These are phyloP conservation scores for Boletus mariae DNA, from an alignment of 1,284 basidiomycete genomes.

Conservation along the genomic window DNA sequence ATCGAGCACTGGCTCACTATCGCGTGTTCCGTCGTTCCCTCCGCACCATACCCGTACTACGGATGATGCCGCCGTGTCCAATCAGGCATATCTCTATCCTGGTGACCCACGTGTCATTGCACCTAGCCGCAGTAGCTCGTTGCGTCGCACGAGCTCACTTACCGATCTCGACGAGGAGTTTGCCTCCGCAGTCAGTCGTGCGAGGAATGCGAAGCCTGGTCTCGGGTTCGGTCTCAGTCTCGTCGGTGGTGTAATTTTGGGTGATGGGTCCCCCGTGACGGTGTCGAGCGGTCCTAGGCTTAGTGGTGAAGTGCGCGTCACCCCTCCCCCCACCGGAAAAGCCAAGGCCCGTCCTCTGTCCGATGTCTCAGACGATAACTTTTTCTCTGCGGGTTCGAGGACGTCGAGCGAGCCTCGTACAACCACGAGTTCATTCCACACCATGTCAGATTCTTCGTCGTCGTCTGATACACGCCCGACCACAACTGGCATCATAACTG, in stretches of 20 bases:
- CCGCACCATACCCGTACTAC: slow-evolving; percentile 59
- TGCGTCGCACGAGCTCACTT: slow-evolving; percentile 70
- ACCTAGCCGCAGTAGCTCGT: slow-evolving; percentile 54
- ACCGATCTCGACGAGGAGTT: slow-evolving; percentile 74
- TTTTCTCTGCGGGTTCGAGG: slow-evolving; percentile 49
- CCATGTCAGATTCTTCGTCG: slow-evolving; percentile 27
- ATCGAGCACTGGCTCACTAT: slow-evolving; percentile 37
- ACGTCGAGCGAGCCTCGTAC: slow-evolving; percentile 33
- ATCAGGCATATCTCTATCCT: slow-evolving; percentile 60
- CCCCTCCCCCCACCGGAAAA: slow-evolving; percentile 55
- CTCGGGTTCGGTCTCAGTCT: slow-evolving; percentile 45
- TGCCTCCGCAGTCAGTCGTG: slow-evolving; percentile 44
- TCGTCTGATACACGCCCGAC: slow-evolving; percentile 30
- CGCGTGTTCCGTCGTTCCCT: slow-evolving; percentile 42
- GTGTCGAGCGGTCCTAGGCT: slow-evolving; percentile 48
- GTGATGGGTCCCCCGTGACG: slow-evolving; percentile 48
- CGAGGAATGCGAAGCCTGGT: slow-evolving; percentile 42
- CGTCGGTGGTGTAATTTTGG: slow-evolving; percentile 36
- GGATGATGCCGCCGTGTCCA: slow-evolving; percentile 65
- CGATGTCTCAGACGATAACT: slow-evolving; percentile 55
- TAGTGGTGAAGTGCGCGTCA: slow-evolving; percentile 52
- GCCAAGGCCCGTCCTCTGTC: slow-evolving; percentile 38
- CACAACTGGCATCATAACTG: slow-evolving; percentile 33
- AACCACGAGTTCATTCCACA: slow-evolving; percentile 37
- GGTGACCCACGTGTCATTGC: slow-evolving; percentile 67